Evolutionary conservation across 805 yeast species (phyloP), one percentile per base, ranked within the genome.

Genomic region (Danielozyma ontarioensis): DNA sequence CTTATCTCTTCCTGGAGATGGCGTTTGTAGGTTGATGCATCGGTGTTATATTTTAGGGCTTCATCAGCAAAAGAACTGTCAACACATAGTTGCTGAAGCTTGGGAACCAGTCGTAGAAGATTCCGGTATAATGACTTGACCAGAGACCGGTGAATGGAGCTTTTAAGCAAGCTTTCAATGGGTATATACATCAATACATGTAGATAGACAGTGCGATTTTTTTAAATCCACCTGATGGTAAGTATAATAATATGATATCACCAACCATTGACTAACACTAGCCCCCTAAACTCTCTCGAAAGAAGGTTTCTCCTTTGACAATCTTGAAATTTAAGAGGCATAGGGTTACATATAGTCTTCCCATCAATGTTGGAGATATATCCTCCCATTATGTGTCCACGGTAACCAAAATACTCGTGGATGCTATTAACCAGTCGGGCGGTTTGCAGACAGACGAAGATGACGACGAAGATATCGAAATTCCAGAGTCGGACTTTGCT

Each of bases 391-490:
- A 55, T 2, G n/a, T 51, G 8, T 33, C 44, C 5, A 33, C 37
- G 24, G 36, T 63, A 31, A 41, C 45, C 32, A 34, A 39, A 3
- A 34, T 48, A 13, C 54, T 77, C 16, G 51, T 53, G 2, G 44
- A 48, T 4, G 63, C 68, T 17, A 62, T 78, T 17, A 64, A 68
- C 35, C 40, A 53, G 2, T 60, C 75, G 0, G 82, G 82, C 2
- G 82, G 82, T 0, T 46, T 72, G 24, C 42, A 35, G 3, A 48
- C 68, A 1, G 50, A 42, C 3, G 53, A 55, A 4, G 46, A 51
- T 15, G 58, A 48, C 7, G 58, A 40, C 4, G 32, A 46, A 13
- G 53, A 54, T 31, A 59, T 54, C 4, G 66, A 56, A 11, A 57
- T 64, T 3, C 70, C 68, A 13, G 55, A 68, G 16, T 68, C 74